Evolutionary conservation across 2,329 filamentous ascomycete genomes (phyloP), one percentile per base, ranked within the genome.

Genomic region (Beauveria asiatica): DNA sequence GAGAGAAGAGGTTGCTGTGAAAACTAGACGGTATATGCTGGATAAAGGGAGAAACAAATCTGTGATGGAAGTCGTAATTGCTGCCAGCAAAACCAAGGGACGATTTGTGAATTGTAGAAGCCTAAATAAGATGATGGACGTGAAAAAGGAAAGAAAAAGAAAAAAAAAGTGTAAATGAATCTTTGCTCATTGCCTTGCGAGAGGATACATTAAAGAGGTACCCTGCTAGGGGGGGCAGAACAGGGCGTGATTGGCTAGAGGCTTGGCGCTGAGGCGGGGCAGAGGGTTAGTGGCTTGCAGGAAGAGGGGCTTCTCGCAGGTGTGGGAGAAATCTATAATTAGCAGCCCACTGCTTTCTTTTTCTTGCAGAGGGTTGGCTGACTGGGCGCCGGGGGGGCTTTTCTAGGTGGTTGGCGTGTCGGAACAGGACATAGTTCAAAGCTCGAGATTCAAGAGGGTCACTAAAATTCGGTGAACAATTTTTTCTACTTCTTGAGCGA

Each of bases 231-330:
- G 42, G 27, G 27, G 27, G 23, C 17, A 7, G 11, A 57, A 8
- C 27, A 57, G 7, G 10, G 30, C 9, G 42, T 49, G 44, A 57
- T 57, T 57, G 54, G 54, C 33, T 17, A 41, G 54, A 19, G 44
- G n/a, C 13, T 57, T 41, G 54, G 44, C 54, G 54, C 54, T 39
- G 44, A 23, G 54, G 54, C 44, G 54, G 54, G 54, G 54, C 44
- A 33, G 42, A 37, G 42, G 41, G 33, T 8, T 21, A 6, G 54
- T 57, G 54, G 54, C 54, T 57, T 57, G 54, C 54, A 57, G 54
- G 44, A 57, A 45, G 30, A 13, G 41, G 41, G 53, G 42, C 53
- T 42, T 46, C 27, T 46, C 9, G 53, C 42, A 55, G 5, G 41
- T 56, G 49, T 52, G 49, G 25, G 25, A 49, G 27, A n/a, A n/a